phyloP scores from a whole-genome alignment of 148 eudicot species.

The Arbutus unedo region DNA sequence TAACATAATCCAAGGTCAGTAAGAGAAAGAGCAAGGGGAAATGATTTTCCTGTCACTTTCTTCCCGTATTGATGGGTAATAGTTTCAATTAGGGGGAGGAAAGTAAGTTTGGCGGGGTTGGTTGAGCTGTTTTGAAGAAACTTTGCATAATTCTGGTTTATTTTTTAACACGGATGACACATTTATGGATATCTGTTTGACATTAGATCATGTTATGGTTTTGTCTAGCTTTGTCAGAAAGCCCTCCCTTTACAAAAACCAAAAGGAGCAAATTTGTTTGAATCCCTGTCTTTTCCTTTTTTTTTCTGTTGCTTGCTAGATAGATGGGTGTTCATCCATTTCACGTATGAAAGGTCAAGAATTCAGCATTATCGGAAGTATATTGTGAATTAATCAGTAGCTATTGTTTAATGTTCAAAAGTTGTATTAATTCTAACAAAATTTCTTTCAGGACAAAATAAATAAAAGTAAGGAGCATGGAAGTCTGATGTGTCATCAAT shows the following conservation, averaged over 20 bases:
- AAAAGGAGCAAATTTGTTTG: not conserved
- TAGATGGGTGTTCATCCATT: not conserved
- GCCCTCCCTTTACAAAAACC: not conserved
- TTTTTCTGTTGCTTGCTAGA: not conserved
- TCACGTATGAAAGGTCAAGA: not conserved
- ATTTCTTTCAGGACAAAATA: constrained; percentile 5
- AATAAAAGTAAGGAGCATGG: constrained; percentile 16
- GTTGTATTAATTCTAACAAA: not conserved
- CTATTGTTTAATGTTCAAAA: not conserved
- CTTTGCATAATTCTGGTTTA: not conserved
- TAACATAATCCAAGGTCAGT: no score
- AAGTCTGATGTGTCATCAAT: constrained; percentile 57
- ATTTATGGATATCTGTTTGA: not conserved
- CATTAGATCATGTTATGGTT: not conserved
- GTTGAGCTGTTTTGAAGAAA: no score
- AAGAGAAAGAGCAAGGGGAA: no score
- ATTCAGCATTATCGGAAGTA: not conserved
- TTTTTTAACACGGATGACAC: not conserved
- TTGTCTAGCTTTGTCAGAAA: not conserved
- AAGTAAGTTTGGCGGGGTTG: no score
- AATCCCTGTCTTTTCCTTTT: not conserved
- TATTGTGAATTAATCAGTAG: not conserved
- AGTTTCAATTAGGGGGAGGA: no score
- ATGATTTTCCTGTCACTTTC: no score
- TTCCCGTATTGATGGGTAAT: no score